Evolutionary conservation across 306 rosid species (phyloP).

Genomic region (Oemleria cerasiformis): DNA sequence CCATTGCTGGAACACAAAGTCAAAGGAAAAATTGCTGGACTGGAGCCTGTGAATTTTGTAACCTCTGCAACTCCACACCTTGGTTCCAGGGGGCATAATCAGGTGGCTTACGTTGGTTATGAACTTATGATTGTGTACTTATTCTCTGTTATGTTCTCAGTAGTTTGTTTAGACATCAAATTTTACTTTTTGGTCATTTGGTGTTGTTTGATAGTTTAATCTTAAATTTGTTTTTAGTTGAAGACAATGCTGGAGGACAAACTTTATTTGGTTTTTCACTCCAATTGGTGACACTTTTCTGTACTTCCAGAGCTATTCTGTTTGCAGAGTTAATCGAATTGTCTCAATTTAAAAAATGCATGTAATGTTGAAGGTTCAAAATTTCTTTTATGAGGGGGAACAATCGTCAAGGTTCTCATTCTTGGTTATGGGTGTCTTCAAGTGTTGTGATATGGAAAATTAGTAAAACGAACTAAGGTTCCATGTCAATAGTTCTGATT

Average conservation of each 20-base stretch:
- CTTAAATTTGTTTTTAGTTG: background rate
- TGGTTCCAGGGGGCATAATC: conserved; percentile 86
- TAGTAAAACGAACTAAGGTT: background rate
- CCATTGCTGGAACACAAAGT: conserved; percentile 32
- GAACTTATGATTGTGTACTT: background rate
- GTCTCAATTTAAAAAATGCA: background rate
- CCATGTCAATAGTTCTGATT: conserved; percentile 14
- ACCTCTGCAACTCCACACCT: conserved; percentile 87
- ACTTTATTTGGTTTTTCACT: background rate
- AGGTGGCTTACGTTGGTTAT: conserved; percentile 38
- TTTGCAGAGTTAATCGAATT: background rate
- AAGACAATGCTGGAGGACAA: background rate
- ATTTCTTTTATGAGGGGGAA: background rate
- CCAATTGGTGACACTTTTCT: background rate
- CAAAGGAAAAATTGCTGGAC: conserved; percentile 66
- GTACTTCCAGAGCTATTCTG: background rate
- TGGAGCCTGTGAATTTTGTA: conserved; percentile 79
- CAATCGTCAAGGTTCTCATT: background rate
- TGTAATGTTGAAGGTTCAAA: background rate
- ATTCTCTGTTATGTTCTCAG: conserved; percentile 9
- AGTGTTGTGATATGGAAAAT: background rate
- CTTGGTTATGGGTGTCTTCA: background rate
- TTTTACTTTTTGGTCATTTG: background rate
- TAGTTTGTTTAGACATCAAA: background rate
- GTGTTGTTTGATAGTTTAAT: background rate